A percentile compares a stretch with the other conserved stretches of the same genome.
These are phyloP conservation scores for Lasiosphaeria miniovina DNA, from an alignment of 495 filamentous ascomycete species.

Conservation along the genomic window DNA sequence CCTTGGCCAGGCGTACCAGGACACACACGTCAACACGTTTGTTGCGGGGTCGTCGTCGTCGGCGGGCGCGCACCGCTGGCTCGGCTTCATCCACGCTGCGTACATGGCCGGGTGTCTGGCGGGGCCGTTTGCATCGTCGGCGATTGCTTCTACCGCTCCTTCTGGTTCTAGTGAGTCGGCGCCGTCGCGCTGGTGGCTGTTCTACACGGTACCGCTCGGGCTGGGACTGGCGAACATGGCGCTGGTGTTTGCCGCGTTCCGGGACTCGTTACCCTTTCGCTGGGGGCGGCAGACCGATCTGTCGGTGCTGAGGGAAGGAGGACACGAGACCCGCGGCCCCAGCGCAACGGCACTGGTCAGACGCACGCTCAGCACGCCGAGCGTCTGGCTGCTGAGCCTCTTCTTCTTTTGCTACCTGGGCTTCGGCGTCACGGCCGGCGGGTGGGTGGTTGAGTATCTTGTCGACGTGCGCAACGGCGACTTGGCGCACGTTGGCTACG, in stretches of 20 bases:
- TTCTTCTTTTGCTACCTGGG: constrained; percentile 53
- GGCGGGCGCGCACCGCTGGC: constrained; percentile 49
- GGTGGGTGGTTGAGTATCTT: constrained; percentile 61
- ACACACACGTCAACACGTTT: constrained; percentile 53
- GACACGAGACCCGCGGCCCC: background rate
- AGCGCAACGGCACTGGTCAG: constrained; percentile 28
- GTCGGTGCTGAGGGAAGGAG: background rate
- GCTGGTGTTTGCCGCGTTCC: constrained; percentile 28
- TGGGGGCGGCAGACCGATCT: no score
- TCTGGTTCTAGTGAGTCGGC: background rate
- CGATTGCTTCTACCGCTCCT: constrained; percentile 44
- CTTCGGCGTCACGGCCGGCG: constrained; percentile 42
- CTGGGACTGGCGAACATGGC: constrained; percentile 40
- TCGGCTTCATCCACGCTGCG: constrained; percentile 55
- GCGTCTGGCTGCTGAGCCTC: constrained; percentile 47
- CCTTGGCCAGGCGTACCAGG: constrained; percentile 51
- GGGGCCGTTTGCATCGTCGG: constrained; percentile 48
- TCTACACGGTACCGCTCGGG: constrained; percentile 43
- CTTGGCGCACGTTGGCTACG: constrained; percentile 61
- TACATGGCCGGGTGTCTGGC: constrained; percentile 53
- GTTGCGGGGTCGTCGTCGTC: constrained; percentile 29
- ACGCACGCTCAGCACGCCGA: constrained; percentile 26
- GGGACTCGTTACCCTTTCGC: background rate
- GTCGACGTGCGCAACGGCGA: constrained; percentile 62
- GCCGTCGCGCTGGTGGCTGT: constrained; percentile 38